Conservation (phyloP, 2,329 filamentous ascomycete genomes). For the Biscogniauxia sp. region DNA sequence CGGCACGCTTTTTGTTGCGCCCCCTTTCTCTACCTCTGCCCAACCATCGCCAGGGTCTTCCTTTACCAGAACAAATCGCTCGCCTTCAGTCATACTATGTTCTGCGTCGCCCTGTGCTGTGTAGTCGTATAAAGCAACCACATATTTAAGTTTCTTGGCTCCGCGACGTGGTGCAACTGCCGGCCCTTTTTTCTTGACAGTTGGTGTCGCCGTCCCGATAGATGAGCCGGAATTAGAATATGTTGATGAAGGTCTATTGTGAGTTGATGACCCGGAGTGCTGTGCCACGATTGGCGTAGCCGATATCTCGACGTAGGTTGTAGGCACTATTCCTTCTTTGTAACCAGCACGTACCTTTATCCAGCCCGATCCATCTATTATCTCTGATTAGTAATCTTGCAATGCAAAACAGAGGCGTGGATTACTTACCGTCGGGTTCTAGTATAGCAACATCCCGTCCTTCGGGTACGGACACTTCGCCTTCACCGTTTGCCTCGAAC, state of each 20-base stretch:
- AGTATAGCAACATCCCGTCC: constrained; percentile 75
- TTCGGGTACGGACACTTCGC: constrained; percentile 78
- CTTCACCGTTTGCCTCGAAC: constrained; percentile 77
- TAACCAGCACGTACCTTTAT: constrained; percentile 74
- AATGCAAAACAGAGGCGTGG: background rate
- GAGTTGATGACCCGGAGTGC: constrained; percentile 43
- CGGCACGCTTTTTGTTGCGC: constrained; percentile 82
- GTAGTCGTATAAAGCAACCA: constrained; percentile 92
- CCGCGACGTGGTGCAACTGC: constrained; percentile 87
- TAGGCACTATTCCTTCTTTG: constrained; percentile 82
- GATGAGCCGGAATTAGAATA: constrained; percentile 78
- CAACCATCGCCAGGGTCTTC: constrained; percentile 91
- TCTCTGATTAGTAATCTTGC: constrained; percentile 29
- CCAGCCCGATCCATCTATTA: constrained; percentile 85
- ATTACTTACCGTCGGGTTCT: constrained; percentile 78
- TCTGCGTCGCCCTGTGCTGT: constrained; percentile 80
- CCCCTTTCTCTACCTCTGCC: constrained; percentile 94
- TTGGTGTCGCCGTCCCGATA: constrained; percentile 42
- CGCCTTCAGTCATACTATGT: constrained; percentile 86
- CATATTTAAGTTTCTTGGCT: constrained; percentile 91
- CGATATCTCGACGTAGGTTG: constrained; percentile 75
- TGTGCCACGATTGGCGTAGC: constrained; percentile 45
- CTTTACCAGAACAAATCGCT: constrained; percentile 85
- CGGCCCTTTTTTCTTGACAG: constrained; percentile 80
- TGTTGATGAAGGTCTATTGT: constrained; percentile 64